Evolutionary conservation across 2,329 filamentous ascomycete genomes (phyloP), one percentile per base, ranked within the genome.

Genomic region (Lachnellula willkommii): DNA sequence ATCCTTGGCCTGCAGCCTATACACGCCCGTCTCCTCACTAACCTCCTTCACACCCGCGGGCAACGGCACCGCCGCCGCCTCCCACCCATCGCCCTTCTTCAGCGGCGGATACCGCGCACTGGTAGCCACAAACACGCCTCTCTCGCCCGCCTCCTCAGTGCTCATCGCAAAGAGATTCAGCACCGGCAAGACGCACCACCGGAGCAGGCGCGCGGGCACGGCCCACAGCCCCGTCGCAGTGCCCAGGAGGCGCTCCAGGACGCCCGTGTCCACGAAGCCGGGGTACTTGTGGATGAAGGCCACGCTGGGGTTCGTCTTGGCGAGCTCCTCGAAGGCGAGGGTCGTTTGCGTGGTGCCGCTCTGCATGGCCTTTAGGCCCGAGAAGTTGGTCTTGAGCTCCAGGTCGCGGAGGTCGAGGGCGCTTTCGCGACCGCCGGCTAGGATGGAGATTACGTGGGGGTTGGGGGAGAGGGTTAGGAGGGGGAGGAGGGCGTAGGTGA

Each of bases 401-500:
- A 67, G 71, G 47, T 76, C 74, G 24, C 79, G 71, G 56, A 82
- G 74, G 50, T 76, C 68, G 1, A 74, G 69, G 6, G 82, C 68
- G 4, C 75, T 75, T 70, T 85, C 82, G 40, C 75, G 72, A 15
- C 79, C 77, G 4, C 73, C 81, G 0, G 75, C 77, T 0, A 80
- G 69, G 15, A 85, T 77, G 17, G 72, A 77, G 32, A 85, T 74
- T 8, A 84, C 80, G 8, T 82, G 77, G 0, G 78, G 74, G 3
- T 55, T 56, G 4, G 81, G 69, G 2, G 68, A 61, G 0, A 70
- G 58, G 1, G 77, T 75, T 0, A 87, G 73, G 0, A 79, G 73
- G 0, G 83, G 82, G 9, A 86, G 75, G 0, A 87, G 75, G 50
- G 83, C 80, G 55, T 75, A 60, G 15, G 78, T 72, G 64, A 85